Percentiles rank a stretch among this genome's conserved stretches.
These are phyloP conservation scores for Tricharina praecox DNA, from an alignment of 495 filamentous ascomycete genomes.

Conservation along the genomic window DNA sequence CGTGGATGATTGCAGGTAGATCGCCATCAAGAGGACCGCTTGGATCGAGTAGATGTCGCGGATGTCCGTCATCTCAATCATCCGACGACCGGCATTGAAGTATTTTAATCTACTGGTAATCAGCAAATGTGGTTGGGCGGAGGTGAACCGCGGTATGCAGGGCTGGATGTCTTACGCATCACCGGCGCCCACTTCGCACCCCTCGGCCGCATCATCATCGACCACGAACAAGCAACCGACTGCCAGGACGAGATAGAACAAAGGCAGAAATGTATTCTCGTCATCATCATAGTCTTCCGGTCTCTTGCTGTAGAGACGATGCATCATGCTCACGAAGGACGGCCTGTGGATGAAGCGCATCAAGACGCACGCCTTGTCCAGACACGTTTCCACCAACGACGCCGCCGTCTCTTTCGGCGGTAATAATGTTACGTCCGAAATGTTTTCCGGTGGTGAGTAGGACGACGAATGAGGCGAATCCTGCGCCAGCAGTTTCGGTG, in stretches of 20 bases:
- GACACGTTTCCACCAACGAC: constrained; percentile 53
- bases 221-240: constrained; percentile 71
- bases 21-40: constrained; percentile 75
- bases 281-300: constrained; percentile 51
- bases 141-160: too few relatives aligned
- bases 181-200: too few relatives aligned
- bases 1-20: constrained; percentile 81
- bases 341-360: constrained; percentile 80
- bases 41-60: constrained; percentile 73
- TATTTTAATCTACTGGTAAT: constrained; percentile 57
- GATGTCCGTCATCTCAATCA: constrained; percentile 83
- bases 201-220: too few relatives aligned
- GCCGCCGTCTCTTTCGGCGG: constrained; percentile 51
- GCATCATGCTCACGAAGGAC: constrained; percentile 58
- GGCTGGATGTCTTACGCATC: too few relatives aligned
- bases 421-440: constrained; percentile 46
- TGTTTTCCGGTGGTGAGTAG: constrained; percentile 26
- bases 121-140: too few relatives aligned
- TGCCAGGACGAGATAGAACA: constrained; percentile 68
- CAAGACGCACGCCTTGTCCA: constrained; percentile 70
- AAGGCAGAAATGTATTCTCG: constrained; percentile 66
- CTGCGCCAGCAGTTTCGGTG: too few relatives aligned
- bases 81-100: constrained; percentile 59
- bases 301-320: constrained; percentile 60
- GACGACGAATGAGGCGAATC: constrained; percentile 55